A percentile compares a stretch with the other conserved stretches of the same genome.
These are phyloP conservation scores for Pichia manshurica DNA, from an alignment of 805 yeast genomes.

Conservation along the genomic window DNA sequence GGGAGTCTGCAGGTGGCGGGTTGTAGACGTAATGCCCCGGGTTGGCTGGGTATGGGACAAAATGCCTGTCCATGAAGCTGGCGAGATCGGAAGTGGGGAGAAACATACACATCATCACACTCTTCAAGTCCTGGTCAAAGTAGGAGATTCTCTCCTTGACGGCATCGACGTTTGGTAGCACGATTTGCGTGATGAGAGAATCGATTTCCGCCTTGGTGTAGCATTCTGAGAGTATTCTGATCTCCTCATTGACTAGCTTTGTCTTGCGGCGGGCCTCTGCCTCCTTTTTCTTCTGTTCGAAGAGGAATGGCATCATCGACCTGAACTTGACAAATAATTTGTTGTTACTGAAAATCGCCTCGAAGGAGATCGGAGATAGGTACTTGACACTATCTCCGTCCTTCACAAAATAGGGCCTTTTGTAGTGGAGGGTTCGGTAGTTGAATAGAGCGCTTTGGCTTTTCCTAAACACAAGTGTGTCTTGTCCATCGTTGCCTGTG, in stretches of 20 bases:
- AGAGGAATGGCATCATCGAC: conserved; percentile 4
- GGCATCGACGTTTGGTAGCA: conserved; percentile 17
- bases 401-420: conserved; percentile 5
- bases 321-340: conserved; percentile 2
- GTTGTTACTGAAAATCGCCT: conserved; percentile 3
- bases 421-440: conserved; percentile 2
- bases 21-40: too few relatives aligned
- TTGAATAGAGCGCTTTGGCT: conserved; percentile 2
- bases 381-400: not conserved
- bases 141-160: conserved; percentile 19
- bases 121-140: conserved; percentile 17
- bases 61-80: conserved; percentile 9
- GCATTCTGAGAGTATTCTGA: not conserved
- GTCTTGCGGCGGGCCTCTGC: not conserved
- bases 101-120: conserved; percentile 10
- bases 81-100: conserved; percentile 14
- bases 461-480: not conserved
- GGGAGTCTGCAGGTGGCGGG: too few relatives aligned
- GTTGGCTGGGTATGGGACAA: conserved; percentile 1
- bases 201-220: conserved; percentile 4
- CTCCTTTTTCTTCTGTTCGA: not conserved
- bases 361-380: conserved; percentile 4
- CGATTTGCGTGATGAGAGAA: conserved; percentile 6
- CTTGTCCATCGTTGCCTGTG: too few relatives aligned
- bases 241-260: not conserved